Evolutionary conservation across 75 land plant species (phyloP).

Genomic region (Larix kaempferi): DNA sequence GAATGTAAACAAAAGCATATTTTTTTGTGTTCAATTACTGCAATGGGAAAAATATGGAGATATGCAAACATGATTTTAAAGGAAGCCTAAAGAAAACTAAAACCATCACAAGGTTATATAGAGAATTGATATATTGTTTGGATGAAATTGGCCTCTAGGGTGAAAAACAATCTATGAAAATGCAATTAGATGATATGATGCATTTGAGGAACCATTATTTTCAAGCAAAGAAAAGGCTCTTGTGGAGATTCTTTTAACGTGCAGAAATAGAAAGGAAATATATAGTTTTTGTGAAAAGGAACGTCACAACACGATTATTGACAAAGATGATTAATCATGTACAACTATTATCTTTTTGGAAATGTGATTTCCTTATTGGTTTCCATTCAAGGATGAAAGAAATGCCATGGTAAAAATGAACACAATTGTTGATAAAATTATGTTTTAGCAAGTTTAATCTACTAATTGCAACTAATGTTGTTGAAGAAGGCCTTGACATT

Average conservation of each 20-base stretch:
- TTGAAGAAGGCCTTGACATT: conserved; percentile 98
- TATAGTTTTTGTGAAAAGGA: conserved; percentile 91
- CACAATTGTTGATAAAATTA: conserved; percentile 60
- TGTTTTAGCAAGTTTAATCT: conserved; percentile 80
- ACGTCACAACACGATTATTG: conserved; percentile 62
- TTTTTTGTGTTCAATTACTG: conserved; percentile 2
- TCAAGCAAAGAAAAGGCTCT: neutral
- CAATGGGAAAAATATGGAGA: conserved; percentile 16
- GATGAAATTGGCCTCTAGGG: conserved; percentile 69
- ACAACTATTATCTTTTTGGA: conserved; percentile 41
- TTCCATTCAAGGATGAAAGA: conserved; percentile 40
- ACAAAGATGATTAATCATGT: conserved; percentile 47
- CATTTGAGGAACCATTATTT: neutral
- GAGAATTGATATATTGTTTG: conserved; percentile 52
- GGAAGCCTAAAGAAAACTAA: conserved; percentile 21
- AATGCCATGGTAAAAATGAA: conserved; percentile 49
- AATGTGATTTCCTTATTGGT: conserved; percentile 62
- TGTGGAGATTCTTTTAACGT: neutral
- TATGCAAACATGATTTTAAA: conserved; percentile 17
- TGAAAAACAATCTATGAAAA: conserved; percentile 22
- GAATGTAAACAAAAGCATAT: conserved; percentile 30
- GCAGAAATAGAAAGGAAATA: conserved; percentile 61
- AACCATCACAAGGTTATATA: conserved; percentile 38
- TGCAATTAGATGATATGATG: neutral
- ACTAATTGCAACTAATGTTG: conserved; percentile 91